Conservation (phyloP, 1,284 basidiomycete genomes). For the Ceratobasidium sp. region DNA sequence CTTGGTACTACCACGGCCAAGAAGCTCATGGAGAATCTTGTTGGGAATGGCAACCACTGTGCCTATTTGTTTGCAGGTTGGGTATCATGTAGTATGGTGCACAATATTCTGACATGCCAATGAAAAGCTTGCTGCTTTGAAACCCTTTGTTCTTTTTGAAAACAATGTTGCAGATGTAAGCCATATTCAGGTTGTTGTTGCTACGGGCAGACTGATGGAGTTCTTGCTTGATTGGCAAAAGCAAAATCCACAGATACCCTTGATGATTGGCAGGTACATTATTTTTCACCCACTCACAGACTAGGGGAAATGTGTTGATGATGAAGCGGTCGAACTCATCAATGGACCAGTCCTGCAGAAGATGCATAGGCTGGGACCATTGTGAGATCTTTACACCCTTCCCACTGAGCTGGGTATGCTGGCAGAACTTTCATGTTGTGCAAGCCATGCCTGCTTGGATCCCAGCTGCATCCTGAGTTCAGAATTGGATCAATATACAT, state of each 20-base stretch:
- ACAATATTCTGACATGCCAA: no score
- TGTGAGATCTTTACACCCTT: background rate
- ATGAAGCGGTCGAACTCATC: background rate
- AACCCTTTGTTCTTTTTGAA: background rate
- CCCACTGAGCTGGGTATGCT: background rate
- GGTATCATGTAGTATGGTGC: no score
- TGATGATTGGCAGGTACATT: background rate
- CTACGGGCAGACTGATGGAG: slow-evolving; percentile 1
- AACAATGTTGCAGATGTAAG: background rate
- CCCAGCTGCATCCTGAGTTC: background rate
- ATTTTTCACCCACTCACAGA: background rate
- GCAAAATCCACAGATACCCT: background rate
- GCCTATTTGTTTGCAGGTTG: no score
- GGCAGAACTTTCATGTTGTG: background rate
- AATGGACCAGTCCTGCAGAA: background rate
- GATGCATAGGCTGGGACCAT: background rate
- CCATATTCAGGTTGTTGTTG: background rate
- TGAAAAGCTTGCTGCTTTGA: background rate
- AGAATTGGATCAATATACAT: background rate
- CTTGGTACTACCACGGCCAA: no score
- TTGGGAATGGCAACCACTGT: no score
- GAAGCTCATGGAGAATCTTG: no score
- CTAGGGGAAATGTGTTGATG: background rate
- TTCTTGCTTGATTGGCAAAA: background rate
- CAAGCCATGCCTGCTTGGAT: background rate